Percentiles rank a stretch among this genome's conserved stretches.
Conservation (phyloP, 805 yeast genomes). For the Starmerella bacillaris region DNA sequence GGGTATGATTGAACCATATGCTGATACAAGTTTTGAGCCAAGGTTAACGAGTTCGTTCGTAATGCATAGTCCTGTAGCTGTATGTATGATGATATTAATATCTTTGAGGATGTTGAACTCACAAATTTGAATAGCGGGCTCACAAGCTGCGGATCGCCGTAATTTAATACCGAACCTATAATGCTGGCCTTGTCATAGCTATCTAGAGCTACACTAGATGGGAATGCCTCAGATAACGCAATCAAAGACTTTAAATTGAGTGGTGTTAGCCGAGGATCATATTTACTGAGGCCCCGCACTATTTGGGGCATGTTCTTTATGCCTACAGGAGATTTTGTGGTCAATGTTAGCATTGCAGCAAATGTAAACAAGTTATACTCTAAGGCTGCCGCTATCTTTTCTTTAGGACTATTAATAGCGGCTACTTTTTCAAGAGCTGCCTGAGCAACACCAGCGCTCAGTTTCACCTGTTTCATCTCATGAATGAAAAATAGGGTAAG, state of each 20-base stretch:
- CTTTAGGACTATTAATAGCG: not conserved
- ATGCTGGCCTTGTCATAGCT: conserved; percentile 10
- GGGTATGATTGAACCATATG: conserved; percentile 6
- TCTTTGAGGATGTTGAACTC: conserved; percentile 4
- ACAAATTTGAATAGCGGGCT: conserved; percentile 5
- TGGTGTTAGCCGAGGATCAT: conserved; percentile 13
- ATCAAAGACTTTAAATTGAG: conserved; percentile 9
- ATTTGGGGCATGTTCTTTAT: not conserved
- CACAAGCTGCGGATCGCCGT: conserved; percentile 7
- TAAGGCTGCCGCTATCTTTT: conserved; percentile 4
- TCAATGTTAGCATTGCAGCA: conserved; percentile 9
- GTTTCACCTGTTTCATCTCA: no score
- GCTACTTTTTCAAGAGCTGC: not conserved
- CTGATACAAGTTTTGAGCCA: conserved; percentile 6
- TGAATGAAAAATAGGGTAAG: no score
- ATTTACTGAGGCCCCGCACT: conserved; percentile 10
- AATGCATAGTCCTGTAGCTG: conserved; percentile 5
- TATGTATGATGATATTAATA: conserved; percentile 9
- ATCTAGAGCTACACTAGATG: conserved; percentile 1
- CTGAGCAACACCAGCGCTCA: not conserved
- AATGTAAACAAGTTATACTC: conserved; percentile 7
- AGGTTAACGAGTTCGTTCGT: not conserved
- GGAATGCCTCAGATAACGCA: not conserved
- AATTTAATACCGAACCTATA: conserved; percentile 4
- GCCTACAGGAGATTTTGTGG: not conserved